phyloP scores from a whole-genome alignment of 2,329 filamentous ascomycete genomes.

The Arthrinium puccinioides region DNA sequence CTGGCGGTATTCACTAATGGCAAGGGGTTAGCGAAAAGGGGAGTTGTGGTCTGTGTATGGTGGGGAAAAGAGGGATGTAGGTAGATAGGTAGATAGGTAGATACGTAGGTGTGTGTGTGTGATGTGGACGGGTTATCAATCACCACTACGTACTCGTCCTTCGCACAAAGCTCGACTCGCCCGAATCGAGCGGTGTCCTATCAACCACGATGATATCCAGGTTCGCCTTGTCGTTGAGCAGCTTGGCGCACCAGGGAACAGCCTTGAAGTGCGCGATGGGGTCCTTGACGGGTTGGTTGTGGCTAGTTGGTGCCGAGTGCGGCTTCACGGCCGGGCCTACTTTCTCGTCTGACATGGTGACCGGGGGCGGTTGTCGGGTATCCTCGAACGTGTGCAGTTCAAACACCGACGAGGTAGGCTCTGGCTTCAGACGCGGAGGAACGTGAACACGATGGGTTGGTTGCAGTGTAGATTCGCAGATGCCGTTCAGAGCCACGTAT shows the following conservation, averaged over 20 bases:
- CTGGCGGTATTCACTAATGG: slow-evolving; percentile 13
- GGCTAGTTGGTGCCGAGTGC: slow-evolving; percentile 5
- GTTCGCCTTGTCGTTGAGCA: slow-evolving; percentile 13
- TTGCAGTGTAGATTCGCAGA: too few species aligned
- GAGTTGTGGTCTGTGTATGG: not conserved
- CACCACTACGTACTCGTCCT: slow-evolving; percentile 9
- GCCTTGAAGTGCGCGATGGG: slow-evolving; percentile 18
- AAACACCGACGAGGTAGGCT: too few species aligned
- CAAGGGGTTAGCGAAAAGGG: too few species aligned
- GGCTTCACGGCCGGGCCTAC: slow-evolving; percentile 6
- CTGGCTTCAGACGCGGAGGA: too few species aligned
- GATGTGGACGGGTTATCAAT: too few species aligned
- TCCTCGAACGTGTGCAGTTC: too few species aligned
- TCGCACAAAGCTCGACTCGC: slow-evolving; percentile 18
- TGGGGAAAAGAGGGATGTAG: not conserved
- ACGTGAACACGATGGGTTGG: too few species aligned
- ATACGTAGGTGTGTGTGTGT: not conserved
- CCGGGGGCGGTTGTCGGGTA: too few species aligned
- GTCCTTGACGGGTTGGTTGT: slow-evolving; percentile 15
- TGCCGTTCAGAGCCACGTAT: too few species aligned
- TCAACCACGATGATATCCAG: slow-evolving; percentile 15
- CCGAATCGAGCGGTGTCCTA: slow-evolving; percentile 14
- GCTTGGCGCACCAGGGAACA: slow-evolving; percentile 19
- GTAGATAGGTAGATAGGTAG: not conserved
- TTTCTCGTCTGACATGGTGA: too few species aligned